These are phyloP conservation scores for Colletotrichum cordylinicola DNA, from an alignment of 2,329 filamentous ascomycete genomes.

Conservation along the genomic window DNA sequence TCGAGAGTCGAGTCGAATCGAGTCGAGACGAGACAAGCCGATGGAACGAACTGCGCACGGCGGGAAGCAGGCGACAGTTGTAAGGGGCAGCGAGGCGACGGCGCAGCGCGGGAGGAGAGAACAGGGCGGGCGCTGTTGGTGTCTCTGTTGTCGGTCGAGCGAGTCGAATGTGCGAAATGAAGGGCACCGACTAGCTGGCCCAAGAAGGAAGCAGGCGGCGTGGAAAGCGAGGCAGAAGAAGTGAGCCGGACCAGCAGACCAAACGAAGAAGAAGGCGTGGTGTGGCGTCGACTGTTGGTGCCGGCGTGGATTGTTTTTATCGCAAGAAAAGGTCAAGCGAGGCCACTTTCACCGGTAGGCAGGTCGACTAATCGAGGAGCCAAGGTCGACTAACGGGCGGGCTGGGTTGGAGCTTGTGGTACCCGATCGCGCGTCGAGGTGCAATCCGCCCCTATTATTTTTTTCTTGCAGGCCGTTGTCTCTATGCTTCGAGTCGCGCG, in stretches of 20 bases:
- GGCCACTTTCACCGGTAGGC: not conserved
- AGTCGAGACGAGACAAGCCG: not conserved
- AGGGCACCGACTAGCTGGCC: conserved; percentile 12
- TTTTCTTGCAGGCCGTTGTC: not conserved
- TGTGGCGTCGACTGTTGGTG: conserved; percentile 14
- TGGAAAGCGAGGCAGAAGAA: conserved; percentile 9
- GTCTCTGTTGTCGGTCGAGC: not conserved
- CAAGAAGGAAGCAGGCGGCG: conserved; percentile 19
- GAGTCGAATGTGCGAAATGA: conserved; percentile 18
- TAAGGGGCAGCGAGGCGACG: conserved; percentile 11
- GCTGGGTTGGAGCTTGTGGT: not conserved
- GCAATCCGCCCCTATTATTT: conserved; percentile 16
- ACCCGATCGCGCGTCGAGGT: conserved; percentile 10
- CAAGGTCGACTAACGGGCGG: not conserved
- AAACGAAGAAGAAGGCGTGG: not conserved
- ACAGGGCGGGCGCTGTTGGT: not conserved
- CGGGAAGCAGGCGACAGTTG: conserved; percentile 3
- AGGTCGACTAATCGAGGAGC: not conserved
- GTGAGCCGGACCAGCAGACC: not conserved
- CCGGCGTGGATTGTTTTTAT: not conserved
- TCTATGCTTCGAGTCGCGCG: not conserved
- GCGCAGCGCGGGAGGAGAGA: not conserved
- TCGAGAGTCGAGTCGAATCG: not conserved
- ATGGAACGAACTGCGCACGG: not conserved
- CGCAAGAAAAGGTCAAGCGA: not conserved